Evolutionary conservation across 306 rosid species (phyloP).

Genomic region (Purshia tridentata): DNA sequence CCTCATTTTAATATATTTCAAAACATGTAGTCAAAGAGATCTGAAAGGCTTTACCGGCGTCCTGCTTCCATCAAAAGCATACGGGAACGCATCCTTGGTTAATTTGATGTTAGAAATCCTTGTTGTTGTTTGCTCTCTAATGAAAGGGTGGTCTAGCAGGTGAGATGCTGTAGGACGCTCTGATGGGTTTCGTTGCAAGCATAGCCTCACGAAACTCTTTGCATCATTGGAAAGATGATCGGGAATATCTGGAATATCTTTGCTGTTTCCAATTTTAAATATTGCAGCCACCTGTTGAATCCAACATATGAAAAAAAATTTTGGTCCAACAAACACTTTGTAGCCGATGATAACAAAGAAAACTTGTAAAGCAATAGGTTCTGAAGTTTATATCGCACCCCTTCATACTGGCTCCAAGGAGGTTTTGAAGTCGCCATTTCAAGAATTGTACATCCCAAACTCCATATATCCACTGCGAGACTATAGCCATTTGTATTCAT

Average conservation of each 20-base stretch:
- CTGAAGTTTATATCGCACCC: constrained; percentile 67
- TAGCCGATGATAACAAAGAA: constrained; percentile 17
- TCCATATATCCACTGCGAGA: constrained; percentile 95
- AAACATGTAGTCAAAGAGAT: neutral
- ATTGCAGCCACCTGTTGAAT: constrained; percentile 91
- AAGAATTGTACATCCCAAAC: constrained; percentile 97
- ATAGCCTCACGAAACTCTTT: constrained; percentile 63
- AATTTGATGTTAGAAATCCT: constrained; percentile 58
- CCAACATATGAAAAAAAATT: constrained; percentile 26
- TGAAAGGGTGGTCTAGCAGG: constrained; percentile 76
- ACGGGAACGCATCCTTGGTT: constrained; percentile 68
- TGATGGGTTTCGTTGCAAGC: constrained; percentile 81
- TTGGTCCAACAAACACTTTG: constrained; percentile 26
- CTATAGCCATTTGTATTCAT: constrained; percentile 87
- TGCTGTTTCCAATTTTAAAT: constrained; percentile 97
- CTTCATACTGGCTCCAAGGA: constrained; percentile 97
- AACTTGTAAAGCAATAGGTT: constrained; percentile 2
- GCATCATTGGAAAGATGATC: constrained; percentile 89
- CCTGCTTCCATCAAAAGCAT: constrained; percentile 74
- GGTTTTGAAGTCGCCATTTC: constrained; percentile 97
- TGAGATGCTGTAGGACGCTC: constrained; percentile 75
- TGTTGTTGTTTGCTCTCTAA: constrained; percentile 72
- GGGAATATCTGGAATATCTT: constrained; percentile 91
- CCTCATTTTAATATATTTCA: neutral
- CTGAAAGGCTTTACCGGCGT: constrained; percentile 63